Evolutionary conservation across 148 eudicot genomes (phyloP).

Genomic region (Vaccinium darrowii): DNA sequence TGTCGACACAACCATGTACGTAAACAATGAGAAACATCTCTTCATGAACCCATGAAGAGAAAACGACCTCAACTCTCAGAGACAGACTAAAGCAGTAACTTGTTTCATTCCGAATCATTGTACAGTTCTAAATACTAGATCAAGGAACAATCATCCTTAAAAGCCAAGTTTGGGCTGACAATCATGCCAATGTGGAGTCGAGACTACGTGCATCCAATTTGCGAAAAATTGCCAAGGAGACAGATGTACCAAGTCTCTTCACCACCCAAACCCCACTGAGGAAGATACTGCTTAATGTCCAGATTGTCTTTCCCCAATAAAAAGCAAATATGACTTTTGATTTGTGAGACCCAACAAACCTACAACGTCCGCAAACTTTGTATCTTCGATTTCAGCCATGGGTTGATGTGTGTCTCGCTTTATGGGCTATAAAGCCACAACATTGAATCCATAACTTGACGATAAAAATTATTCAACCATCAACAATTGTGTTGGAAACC

Average conservation of each 20-base stretch:
- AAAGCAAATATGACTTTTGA: neutral
- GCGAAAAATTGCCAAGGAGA: neutral
- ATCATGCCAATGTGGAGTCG: too few species aligned
- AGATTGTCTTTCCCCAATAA: neutral
- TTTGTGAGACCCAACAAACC: neutral
- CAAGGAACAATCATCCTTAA: neutral
- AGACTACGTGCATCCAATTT: neutral
- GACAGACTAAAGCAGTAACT: neutral
- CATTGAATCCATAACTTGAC: neutral
- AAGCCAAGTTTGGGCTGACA: neutral
- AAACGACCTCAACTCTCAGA: neutral
- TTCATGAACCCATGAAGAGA: neutral
- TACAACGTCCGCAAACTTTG: neutral
- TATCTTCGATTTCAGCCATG: neutral
- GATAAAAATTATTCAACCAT: slow-evolving; percentile 5
- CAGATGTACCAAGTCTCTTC: neutral
- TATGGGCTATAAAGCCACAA: neutral
- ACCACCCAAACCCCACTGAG: neutral
- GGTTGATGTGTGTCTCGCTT: neutral
- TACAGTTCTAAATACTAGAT: neutral
- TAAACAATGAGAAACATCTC: neutral
- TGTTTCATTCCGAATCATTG: neutral
- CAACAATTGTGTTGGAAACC: neutral
- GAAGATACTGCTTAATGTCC: neutral
- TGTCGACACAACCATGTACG: neutral